These are phyloP conservation scores for Oryza meyeriana DNA, from an alignment of 176 grass and related monocot species.

Conservation along the genomic window DNA sequence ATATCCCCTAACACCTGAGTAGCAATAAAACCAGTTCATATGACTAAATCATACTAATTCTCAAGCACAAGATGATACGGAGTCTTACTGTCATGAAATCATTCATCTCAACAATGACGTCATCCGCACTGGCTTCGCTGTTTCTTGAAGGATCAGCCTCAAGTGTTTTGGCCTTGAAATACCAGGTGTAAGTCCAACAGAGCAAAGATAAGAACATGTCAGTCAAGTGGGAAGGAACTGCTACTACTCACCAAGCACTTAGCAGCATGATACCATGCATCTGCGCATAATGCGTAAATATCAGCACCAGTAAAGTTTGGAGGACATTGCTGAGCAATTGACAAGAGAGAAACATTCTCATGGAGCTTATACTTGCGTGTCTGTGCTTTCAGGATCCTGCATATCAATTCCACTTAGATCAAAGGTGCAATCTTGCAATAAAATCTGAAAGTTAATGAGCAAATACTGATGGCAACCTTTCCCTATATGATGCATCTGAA, in stretches of 20 bases:
- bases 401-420: conserved; percentile 19
- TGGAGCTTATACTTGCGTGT: conserved; percentile 90
- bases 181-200: conserved; percentile 2
- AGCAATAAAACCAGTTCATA: conserved; percentile 5
- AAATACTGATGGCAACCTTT: conserved; percentile 50
- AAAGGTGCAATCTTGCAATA: background rate
- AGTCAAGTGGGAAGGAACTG: background rate
- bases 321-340: conserved; percentile 75
- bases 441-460: conserved; percentile 2
- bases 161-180: conserved; percentile 38
- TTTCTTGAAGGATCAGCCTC: conserved; percentile 41
- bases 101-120: conserved; percentile 62
- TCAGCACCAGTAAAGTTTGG: conserved; percentile 97
- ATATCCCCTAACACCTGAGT: conserved; percentile 66
- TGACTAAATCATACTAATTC: background rate
- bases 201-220: background rate
- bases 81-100: conserved; percentile 77
- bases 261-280: conserved; percentile 98
- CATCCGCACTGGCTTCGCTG: conserved; percentile 48
- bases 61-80: background rate
- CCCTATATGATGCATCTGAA: conserved; percentile 69
- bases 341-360: conserved; percentile 75
- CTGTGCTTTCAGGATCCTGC: conserved; percentile 90
- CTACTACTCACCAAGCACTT: conserved; percentile 59
- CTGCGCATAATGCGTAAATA: conserved; percentile 88